These are phyloP conservation scores for Saposhnikovia divaricata DNA, from an alignment of 129 eudicot species.

Conservation along the genomic window DNA sequence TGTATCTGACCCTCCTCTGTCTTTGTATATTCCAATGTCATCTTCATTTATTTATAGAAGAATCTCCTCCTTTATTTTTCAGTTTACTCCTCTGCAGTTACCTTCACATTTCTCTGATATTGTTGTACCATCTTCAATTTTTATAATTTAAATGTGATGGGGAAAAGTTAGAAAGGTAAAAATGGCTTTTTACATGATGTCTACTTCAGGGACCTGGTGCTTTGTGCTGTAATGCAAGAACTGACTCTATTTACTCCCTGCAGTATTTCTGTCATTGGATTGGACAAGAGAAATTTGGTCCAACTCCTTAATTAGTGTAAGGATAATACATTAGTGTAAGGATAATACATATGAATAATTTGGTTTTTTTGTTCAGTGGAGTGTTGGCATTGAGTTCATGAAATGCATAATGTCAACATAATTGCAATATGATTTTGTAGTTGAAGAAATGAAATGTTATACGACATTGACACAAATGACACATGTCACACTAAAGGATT, in stretches of 20 bases:
- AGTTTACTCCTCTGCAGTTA: not conserved
- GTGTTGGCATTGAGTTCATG: not conserved
- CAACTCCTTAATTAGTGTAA: not conserved
- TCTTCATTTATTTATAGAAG: not conserved
- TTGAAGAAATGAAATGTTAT: not conserved
- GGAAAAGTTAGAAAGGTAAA: conserved; percentile 8
- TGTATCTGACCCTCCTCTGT: not conserved
- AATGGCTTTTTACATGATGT: conserved; percentile 4
- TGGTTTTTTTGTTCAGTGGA: not conserved
- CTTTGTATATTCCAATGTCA: conserved; percentile 5
- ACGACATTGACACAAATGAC: too few relatives aligned
- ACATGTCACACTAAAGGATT: too few relatives aligned
- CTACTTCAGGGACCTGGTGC: not conserved
- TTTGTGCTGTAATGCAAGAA: not conserved
- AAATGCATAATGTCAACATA: not conserved
- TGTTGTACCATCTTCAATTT: not conserved
- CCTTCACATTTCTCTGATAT: not conserved
- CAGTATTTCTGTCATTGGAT: not conserved
- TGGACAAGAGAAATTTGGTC: not conserved
- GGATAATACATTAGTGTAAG: not conserved
- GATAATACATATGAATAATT: not conserved
- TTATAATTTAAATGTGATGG: not conserved
- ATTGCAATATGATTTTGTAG: not conserved
- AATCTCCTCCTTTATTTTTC: not conserved
- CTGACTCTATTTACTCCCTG: not conserved